A percentile compares a stretch with the other conserved stretches of the same genome.
phyloP scores from a whole-genome alignment of 1,284 basidiomycete genomes.

The Boletus coffeatus region DNA sequence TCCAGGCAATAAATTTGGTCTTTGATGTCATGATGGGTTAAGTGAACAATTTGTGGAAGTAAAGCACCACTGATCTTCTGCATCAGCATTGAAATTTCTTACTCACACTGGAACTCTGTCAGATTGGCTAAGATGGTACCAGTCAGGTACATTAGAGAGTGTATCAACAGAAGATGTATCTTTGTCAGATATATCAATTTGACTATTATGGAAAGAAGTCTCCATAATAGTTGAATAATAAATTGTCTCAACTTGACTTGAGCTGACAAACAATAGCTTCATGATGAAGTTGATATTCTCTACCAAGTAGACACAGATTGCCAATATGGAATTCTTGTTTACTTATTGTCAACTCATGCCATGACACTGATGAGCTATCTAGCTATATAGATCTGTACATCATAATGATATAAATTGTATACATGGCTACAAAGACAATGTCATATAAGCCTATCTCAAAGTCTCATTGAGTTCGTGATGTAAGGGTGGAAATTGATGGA shows the following conservation, averaged over 20 bases:
- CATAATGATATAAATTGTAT: background rate
- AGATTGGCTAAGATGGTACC: no score
- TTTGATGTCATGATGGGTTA: background rate
- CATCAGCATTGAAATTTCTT: no score
- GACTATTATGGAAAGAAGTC: no score
- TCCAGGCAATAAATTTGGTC: background rate
- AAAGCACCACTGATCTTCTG: no score
- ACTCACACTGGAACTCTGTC: no score
- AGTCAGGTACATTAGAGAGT: no score
- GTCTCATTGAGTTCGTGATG: background rate
- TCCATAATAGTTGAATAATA: background rate
- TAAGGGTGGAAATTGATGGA: no score
- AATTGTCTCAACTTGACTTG: background rate
- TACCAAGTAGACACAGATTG: background rate
- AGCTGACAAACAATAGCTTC: background rate
- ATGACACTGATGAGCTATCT: constrained; percentile 1
- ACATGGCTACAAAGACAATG: background rate
- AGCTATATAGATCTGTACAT: background rate
- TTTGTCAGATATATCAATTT: no score
- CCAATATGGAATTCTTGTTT: background rate
- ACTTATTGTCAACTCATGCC: background rate
- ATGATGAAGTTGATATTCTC: background rate
- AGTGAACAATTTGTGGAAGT: no score
- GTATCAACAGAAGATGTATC: no score
- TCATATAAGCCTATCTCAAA: background rate